A percentile compares a stretch with the other conserved stretches of the same genome.
These are phyloP conservation scores for Dothideomycetes sp. DNA, from an alignment of 2,329 filamentous ascomycete species.

Conservation along the genomic window DNA sequence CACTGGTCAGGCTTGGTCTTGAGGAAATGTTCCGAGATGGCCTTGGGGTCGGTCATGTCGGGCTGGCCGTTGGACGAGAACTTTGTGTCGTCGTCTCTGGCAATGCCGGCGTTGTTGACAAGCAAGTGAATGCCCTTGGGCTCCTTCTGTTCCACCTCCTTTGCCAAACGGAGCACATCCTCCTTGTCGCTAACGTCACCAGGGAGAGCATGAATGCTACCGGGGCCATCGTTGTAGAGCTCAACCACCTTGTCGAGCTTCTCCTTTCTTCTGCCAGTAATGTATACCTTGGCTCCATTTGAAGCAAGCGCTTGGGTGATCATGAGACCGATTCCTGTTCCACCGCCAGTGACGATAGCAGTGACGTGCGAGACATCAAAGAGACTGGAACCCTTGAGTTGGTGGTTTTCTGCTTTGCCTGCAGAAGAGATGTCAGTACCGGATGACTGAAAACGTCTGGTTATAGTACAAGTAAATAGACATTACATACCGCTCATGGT, in stretches of 20 bases:
- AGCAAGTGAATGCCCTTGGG: slow-evolving; percentile 45
- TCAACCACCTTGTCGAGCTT: slow-evolving; percentile 37
- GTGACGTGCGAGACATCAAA: slow-evolving; percentile 40
- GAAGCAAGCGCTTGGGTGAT: slow-evolving; percentile 28
- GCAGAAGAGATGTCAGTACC: not conserved
- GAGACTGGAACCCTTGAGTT: slow-evolving; percentile 34
- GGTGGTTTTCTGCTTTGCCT: slow-evolving; percentile 26
- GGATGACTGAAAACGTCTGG: not conserved
- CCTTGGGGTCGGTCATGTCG: slow-evolving; percentile 38
- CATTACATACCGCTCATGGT: slow-evolving; percentile 17
- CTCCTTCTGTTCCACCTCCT: slow-evolving; percentile 37
- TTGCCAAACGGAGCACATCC: slow-evolving; percentile 34
- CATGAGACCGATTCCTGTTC: slow-evolving; percentile 34
- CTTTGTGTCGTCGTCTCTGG: slow-evolving; percentile 43
- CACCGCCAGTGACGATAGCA: slow-evolving; percentile 38
- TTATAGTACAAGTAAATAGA: too few relatives aligned
- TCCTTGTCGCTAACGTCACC: slow-evolving; percentile 45
- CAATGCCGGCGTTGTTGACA: slow-evolving; percentile 47
- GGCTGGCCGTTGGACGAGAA: slow-evolving; percentile 40
- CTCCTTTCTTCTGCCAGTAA: slow-evolving; percentile 37
- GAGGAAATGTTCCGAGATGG: slow-evolving; percentile 44
- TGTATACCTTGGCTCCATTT: slow-evolving; percentile 38
- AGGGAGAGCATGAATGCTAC: slow-evolving; percentile 30
- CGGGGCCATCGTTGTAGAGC: slow-evolving; percentile 37
- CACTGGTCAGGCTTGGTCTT: slow-evolving; percentile 39